Percentiles rank a stretch among this genome's conserved stretches.
These are phyloP conservation scores for Stevia rebaudiana DNA, from an alignment of 140 eudicot species.

Conservation along the genomic window DNA sequence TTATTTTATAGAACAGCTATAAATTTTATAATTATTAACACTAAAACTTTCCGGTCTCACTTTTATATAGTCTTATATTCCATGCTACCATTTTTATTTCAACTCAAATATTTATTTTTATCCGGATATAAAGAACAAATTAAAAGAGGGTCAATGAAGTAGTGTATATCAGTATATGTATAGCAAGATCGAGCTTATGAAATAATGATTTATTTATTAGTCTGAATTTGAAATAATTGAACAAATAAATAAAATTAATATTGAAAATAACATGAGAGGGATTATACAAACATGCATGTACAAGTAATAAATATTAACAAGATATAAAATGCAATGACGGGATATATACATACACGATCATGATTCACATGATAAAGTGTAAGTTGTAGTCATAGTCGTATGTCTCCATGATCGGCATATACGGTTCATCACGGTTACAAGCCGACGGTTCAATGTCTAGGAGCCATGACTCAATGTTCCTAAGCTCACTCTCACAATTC, in stretches of 20 bases:
- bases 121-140: neutral
- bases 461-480: constrained; percentile 46
- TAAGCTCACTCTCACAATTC: constrained; percentile 20
- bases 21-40: too few relatives aligned
- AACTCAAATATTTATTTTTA: too few relatives aligned
- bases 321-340: constrained; percentile 17
- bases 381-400: constrained; percentile 24
- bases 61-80: too few relatives aligned
- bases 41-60: too few relatives aligned
- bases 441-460: constrained; percentile 34
- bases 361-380: constrained; percentile 23
- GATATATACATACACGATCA: constrained; percentile 7
- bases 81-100: too few relatives aligned
- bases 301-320: constrained; percentile 17
- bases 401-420: constrained; percentile 17
- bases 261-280: neutral
- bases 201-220: too few relatives aligned
- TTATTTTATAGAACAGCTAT: too few relatives aligned
- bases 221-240: neutral
- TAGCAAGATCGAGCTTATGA: too few relatives aligned
- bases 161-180: too few relatives aligned
- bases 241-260: constrained; percentile 14
- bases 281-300: neutral
- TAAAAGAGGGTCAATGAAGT: neutral
- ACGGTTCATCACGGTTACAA: constrained; percentile 11